These are phyloP conservation scores for Coemansia guatemalensis DNA, from an alignment of 192 early-diverging fungal genomes.

Conservation along the genomic window DNA sequence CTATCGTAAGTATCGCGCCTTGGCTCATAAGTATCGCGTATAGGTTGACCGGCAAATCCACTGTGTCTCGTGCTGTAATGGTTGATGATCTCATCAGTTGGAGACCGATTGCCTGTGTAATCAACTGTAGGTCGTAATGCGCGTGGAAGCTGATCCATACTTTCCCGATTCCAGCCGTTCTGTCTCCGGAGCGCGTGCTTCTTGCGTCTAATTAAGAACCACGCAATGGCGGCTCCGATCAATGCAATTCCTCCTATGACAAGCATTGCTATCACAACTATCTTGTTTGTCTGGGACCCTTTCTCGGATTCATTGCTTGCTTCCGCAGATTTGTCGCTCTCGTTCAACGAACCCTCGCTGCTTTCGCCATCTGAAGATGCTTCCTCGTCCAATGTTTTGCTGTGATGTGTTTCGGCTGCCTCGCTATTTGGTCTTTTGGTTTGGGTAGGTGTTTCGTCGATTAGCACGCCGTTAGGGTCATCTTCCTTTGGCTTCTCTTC, in stretches of 20 bases:
- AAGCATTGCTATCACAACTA: background rate
- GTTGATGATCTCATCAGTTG: constrained; percentile 8
- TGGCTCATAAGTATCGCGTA: background rate
- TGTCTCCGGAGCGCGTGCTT: constrained; percentile 1
- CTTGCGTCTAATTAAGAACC: constrained; percentile 7
- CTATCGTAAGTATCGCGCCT: background rate
- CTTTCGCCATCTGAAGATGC: background rate
- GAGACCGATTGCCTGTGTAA: background rate
- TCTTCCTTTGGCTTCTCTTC: background rate
- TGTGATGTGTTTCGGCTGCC: background rate
- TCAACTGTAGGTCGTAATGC: background rate
- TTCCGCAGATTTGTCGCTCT: background rate
- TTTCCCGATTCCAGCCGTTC: constrained; percentile 8
- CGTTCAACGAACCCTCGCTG: background rate
- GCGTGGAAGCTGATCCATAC: constrained; percentile 3
- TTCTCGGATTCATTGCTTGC: background rate
- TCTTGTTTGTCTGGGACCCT: constrained; percentile 1
- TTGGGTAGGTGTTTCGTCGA: background rate
- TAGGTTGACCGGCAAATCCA: background rate
- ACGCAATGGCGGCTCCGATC: constrained; percentile 4
- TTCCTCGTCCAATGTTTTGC: background rate
- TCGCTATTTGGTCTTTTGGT: background rate
- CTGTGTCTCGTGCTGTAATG: constrained; percentile 2
- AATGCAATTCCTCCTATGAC: background rate
- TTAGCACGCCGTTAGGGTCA: background rate